A percentile compares a stretch with the other conserved stretches of the same genome.
Conservation (phyloP, 2,329 filamentous ascomycete genomes). For the Colletotrichum sp. region DNA sequence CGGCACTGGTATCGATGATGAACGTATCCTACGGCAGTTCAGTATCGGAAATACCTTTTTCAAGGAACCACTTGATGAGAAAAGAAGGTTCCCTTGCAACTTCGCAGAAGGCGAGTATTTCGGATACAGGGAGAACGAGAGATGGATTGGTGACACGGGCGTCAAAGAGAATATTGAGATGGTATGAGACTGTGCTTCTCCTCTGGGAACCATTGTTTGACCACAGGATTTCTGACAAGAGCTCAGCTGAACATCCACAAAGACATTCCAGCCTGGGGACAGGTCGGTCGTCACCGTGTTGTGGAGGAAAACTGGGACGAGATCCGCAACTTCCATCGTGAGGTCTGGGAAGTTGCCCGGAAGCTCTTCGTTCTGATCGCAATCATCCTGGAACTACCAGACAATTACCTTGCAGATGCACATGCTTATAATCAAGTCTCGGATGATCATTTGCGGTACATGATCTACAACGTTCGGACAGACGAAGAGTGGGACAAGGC, state of each 20-base stretch:
- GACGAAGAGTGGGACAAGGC: background rate
- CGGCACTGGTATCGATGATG: background rate
- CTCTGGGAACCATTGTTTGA: background rate
- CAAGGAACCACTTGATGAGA: background rate
- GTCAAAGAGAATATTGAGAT: background rate
- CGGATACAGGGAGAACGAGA: background rate
- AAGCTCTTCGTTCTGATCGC: background rate
- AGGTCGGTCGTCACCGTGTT: background rate
- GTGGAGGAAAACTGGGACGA: background rate
- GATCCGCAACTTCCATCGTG: background rate
- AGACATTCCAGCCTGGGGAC: background rate
- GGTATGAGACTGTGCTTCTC: background rate
- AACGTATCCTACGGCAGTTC: background rate
- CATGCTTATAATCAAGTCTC: background rate
- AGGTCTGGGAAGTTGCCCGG: background rate
- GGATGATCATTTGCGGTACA: background rate
- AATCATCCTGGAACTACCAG: background rate
- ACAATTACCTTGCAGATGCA: background rate
- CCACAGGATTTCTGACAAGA: background rate
- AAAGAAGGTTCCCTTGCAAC: background rate
- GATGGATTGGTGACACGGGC: background rate
- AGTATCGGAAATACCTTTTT: background rate
- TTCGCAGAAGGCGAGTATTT: background rate
- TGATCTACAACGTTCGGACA: background rate
- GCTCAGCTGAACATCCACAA: background rate